Base-by-base conservation (phyloP, 129 eudicot species). In the Ambrosia artemisiifolia region DNA sequence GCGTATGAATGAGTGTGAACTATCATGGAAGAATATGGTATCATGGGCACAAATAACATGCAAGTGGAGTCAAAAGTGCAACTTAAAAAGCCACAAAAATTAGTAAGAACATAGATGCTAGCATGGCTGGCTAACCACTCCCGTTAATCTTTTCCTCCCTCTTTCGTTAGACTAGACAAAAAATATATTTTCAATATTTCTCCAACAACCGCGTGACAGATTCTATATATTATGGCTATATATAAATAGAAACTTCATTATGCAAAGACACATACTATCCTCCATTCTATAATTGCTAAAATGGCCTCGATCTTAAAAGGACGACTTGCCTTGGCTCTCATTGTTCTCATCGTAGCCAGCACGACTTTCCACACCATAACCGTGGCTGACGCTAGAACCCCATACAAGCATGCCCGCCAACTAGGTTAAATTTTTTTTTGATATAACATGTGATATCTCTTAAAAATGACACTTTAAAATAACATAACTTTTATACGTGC, bases 381-480 rank as follows among this genome's bases (percentile, higher is more conserved):
- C 19, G 4, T 38, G 11, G 79, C 30, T n/a, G 72, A 51, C 0
- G 81, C 81, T 18, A 43, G 70, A 46, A 48, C 34, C 18, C 81
- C 70, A 19, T 62, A 68, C 44, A 47, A 59, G 51, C 75, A 4
- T 46, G 70, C 40, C 18, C 75, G 75, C 33, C 70, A 69, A 69
- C 80, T 76, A 44, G 80, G 80, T 76, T 60, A 7, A 70, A 51
- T 74, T 10, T 35, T 51, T 61, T 60, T 19, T 44, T 11, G 28
- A 24, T 24, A 32, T 30, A 28, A 60, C 69, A 24, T 60, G 9
- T n/a, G 4, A 19, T 9, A 48, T 47, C 20, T 32, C 7, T 24
- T 13, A 5, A 8, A 46, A 13, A 33, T 40, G 8, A 2, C 2
- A 42, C 16, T 12, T 36, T 24, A 7, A 51, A 20, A 7, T 55